Base-by-base conservation (phyloP, 1,139 yeast genomes). In the Tardiomyces blankii region DNA sequence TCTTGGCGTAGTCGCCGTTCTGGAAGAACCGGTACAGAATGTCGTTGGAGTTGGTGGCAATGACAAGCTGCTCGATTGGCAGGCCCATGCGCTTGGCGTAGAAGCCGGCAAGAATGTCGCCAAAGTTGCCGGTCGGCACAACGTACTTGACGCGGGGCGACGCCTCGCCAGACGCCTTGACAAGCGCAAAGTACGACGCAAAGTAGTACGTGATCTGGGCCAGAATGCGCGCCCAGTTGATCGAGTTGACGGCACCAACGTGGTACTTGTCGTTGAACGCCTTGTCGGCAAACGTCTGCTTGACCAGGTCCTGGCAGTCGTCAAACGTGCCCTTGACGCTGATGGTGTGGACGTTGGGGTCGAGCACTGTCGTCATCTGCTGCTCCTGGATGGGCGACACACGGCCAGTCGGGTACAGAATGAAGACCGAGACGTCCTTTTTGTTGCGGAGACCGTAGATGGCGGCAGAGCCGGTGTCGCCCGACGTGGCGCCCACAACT, bases 381-480 rank as follows among this genome's bases (percentile, higher is more conserved):
- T 85, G 88, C 70, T 91, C 99, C 71, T 91, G 99, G 52, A 91
- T 84, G 42, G 96, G 96, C 35, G 97, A 88, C 47, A 91, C 93
- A 65, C 97, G 81, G 41, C 98, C 98, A 13, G 95, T 87, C 58
- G 99, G 99, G 62, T 89, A 91, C 56, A 93, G 72, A 54, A 91
- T 91, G 66, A 91, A 93, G 30, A 91, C 98, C 39, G 94, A 84
- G 27, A 91, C 96, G 64, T 93, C 97, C 67, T 88, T 84, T 70
- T 91, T 91, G 63, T 94, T 94, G 69, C 98, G 77, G 57, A 91
- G 76, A 48, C 99, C 99, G 68, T 91, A 91, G 55, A 91, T 91
- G 51, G 99, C 98, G 45, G 99, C 99, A 43, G 96, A 85, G 45
- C 99, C 99, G 42, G 99, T 91, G 63, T 91, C 99, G 59, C 99